These are phyloP conservation scores for Penicillium sp. DNA, from an alignment of 2,329 filamentous ascomycete species.

Conservation along the genomic window DNA sequence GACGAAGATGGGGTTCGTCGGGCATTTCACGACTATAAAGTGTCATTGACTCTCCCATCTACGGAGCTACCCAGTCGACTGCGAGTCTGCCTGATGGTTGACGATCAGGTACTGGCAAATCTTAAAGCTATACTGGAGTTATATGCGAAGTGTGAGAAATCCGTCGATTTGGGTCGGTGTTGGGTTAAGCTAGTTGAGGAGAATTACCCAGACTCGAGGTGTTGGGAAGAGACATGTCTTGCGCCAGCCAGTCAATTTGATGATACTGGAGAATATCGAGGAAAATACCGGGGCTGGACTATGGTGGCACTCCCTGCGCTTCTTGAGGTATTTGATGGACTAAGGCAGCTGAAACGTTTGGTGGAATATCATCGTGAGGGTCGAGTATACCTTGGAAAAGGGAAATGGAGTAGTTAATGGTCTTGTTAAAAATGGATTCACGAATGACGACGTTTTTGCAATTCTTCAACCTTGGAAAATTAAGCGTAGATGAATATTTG, in stretches of 20 bases:
- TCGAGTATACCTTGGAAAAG: slow-evolving; percentile 25
- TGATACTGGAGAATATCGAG: slow-evolving; percentile 3
- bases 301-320: slow-evolving; percentile 26
- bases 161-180: slow-evolving; percentile 14
- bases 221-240: slow-evolving; percentile 14
- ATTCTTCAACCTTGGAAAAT: too few relatives aligned
- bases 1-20: slow-evolving; percentile 21
- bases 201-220: slow-evolving; percentile 27
- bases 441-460: not conserved
- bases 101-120: slow-evolving; percentile 25
- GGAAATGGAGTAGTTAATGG: slow-evolving; percentile 19
- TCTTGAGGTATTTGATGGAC: slow-evolving; percentile 29
- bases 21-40: slow-evolving; percentile 31
- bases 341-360: slow-evolving; percentile 25
- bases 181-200: slow-evolving; percentile 32
- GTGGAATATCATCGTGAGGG: slow-evolving; percentile 26
- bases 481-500: too few relatives aligned
- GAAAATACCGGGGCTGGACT: slow-evolving; percentile 26
- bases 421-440: not conserved
- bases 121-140: slow-evolving; percentile 16
- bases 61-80: slow-evolving; percentile 29
- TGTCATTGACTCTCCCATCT: slow-evolving; percentile 24
- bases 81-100: slow-evolving; percentile 28
- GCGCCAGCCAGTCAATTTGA: not conserved
- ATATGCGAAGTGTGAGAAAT: slow-evolving; percentile 9